Conservation (phyloP, 441 rosid species). For the Metrosideros polymorpha region DNA sequence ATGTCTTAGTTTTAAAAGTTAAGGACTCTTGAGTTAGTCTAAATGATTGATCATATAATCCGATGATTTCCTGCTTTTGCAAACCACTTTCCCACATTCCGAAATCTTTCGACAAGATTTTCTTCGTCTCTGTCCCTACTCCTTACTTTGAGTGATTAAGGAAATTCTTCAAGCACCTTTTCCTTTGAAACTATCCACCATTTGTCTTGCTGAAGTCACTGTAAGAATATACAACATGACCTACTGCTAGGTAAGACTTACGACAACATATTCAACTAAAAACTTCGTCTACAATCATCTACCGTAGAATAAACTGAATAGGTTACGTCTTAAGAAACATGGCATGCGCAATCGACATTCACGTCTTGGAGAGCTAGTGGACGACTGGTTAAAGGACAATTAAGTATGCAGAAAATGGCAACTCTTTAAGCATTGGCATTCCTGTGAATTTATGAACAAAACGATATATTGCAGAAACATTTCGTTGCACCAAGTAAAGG, state of each 20-base stretch:
- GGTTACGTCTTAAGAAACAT: background rate
- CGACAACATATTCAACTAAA: background rate
- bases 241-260: background rate
- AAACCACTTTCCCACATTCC: background rate
- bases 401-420: background rate
- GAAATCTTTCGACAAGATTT: background rate
- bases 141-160: background rate
- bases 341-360: background rate
- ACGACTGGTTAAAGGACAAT: background rate
- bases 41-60: background rate
- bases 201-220: background rate
- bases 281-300: background rate
- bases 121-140: background rate
- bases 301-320: background rate
- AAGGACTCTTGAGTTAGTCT: background rate
- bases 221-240: background rate
- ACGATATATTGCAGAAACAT: background rate
- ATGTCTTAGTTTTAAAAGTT: background rate
- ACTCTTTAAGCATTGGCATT: background rate
- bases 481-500: background rate
- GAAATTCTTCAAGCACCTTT: background rate
- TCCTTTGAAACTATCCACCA: background rate
- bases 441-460: background rate
- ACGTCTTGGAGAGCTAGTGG: background rate
- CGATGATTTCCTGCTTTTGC: background rate